Base-by-base conservation (phyloP, 2,329 filamentous ascomycete genomes). In the Knufia petricola region DNA sequence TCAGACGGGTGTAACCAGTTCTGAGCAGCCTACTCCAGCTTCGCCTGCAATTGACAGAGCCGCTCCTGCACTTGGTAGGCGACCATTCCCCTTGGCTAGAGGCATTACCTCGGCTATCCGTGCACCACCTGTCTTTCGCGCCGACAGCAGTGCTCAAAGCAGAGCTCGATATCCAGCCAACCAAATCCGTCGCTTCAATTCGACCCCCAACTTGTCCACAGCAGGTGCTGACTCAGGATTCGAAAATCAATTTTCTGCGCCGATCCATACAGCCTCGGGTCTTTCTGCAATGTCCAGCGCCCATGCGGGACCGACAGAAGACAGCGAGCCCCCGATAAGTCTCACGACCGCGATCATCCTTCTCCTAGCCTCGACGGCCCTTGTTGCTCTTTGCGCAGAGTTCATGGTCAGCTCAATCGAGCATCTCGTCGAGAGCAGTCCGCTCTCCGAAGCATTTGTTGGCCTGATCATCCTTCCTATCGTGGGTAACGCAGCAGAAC, bases 371-470 rank as follows among this genome's bases (percentile, higher is more conserved):
- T 81, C 84, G 0, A 94, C 87, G 2, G 82, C 81, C 36, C 71
- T 90, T 48, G 87, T 94, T 37, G 87, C 85, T 1, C 73, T 92
- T 26, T 94, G 86, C 58, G 80, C 78, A 4, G 79, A 82, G 58
- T 81, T 75, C 60, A 77, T 82, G 75, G 78, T 81, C 37, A 68
- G 69, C 52, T 74, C 75, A 32, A 81, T 82, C 55, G 68, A 76
- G 46, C 72, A 68, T 13, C 64, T 82, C 45, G 75, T 76, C 1
- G 58, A 60, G 2, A 64, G 63, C 2, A 69, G 67, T 12, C 53
- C 57, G 20, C 67, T 82, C 21, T 77, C 76, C 1, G 69, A 76
- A 47, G 78, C 77, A 0, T 82, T 82, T 58, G 74, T 82, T 37
- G 79, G 79, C 50, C 60, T 82, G 51, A 82, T 82, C 53, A 71